A percentile compares a stretch with the other conserved stretches of the same genome.
These are phyloP conservation scores for Angomonas desouzai DNA, from an alignment of 208 protist species.

Conservation along the genomic window DNA sequence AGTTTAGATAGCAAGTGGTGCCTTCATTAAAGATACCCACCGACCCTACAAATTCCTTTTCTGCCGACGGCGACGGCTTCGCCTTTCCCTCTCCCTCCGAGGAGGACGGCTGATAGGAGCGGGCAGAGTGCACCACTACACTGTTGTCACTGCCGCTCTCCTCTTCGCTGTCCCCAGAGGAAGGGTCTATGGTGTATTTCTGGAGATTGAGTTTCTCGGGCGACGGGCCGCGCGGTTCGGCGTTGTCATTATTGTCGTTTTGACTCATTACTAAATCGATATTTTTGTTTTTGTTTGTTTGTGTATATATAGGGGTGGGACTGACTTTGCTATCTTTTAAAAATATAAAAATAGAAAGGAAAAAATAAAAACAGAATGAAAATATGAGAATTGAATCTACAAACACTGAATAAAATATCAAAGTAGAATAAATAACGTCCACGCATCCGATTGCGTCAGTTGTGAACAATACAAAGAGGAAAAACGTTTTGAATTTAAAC, in stretches of 20 bases:
- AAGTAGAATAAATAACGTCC: too few relatives aligned
- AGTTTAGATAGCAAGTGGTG: constrained; percentile 91
- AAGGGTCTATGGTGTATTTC: not conserved
- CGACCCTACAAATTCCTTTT: constrained; percentile 11
- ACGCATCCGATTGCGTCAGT: too few relatives aligned
- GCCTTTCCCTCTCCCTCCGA: not conserved
- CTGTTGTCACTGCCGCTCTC: not conserved
- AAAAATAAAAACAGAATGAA: constrained; percentile 19
- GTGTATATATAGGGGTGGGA: too few relatives aligned
- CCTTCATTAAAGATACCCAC: constrained; percentile 88
- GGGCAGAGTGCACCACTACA: not conserved
- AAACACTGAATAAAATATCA: too few relatives aligned
- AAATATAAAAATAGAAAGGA: constrained; percentile 5
- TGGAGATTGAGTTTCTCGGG: not conserved
- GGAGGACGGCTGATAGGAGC: not conserved
- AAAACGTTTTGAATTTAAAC: too few relatives aligned
- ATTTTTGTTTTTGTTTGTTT: too few relatives aligned
- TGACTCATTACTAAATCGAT: too few relatives aligned
- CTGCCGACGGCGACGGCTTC: not conserved
- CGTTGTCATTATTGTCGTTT: not conserved
- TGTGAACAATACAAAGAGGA: too few relatives aligned
- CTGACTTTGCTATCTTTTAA: not conserved
- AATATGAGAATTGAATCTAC: too few relatives aligned
- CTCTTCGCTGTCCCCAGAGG: not conserved
- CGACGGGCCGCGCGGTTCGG: not conserved